Base-by-base conservation (phyloP, 192 early-diverging fungal species). In the Coemansia sp. region DNA sequence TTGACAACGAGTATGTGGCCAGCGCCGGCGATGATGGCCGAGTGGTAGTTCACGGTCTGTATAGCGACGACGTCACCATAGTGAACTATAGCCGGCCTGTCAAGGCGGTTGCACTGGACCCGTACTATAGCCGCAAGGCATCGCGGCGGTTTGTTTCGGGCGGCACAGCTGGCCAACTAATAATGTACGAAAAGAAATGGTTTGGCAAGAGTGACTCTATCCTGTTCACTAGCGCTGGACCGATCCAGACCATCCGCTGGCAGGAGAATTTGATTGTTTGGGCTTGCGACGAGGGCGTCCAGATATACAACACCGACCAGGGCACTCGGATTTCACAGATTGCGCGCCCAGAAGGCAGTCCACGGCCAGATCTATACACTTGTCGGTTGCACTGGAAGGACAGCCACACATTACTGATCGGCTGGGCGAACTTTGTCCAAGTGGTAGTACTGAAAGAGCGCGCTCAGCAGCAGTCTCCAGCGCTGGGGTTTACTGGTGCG, bases 361-460 rank as follows among this genome's bases (percentile, higher is more conserved):
- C 94, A 2, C 76, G 90, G 14, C 72, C 88, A 2, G 96, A 99
- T 65, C 79, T 96, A 19, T 97, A 90, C 68, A 83, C 85, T 29
- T 94, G 92, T 59, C 87, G 92, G 45, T 65, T 99, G 52, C 86
- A 86, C 67, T 99, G 97, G 97, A 88, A 86, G 57, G 85, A 86
- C 41, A 86, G 89, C 25, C 82, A 65, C 14, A 88, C 89, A 5
- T 75, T 99, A 45, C 66, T 97, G 15, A 88, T 97, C 59, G 97
- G 94, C 0, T 99, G 97, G 97, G 97, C 93, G 7, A 90, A 98
- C 66, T 86, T 83, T 58, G 92, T 99, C 39, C 96, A 92, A 66
- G 83, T 97, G 10, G 91, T 91, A 14, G 76, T 82, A 2, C 84
- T 99, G 27, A 89, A 87, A 62, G 89, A 73, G 23, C 70, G 71